Conservation (phyloP, 139 green algal genomes). For the Tetraselmis striata region DNA sequence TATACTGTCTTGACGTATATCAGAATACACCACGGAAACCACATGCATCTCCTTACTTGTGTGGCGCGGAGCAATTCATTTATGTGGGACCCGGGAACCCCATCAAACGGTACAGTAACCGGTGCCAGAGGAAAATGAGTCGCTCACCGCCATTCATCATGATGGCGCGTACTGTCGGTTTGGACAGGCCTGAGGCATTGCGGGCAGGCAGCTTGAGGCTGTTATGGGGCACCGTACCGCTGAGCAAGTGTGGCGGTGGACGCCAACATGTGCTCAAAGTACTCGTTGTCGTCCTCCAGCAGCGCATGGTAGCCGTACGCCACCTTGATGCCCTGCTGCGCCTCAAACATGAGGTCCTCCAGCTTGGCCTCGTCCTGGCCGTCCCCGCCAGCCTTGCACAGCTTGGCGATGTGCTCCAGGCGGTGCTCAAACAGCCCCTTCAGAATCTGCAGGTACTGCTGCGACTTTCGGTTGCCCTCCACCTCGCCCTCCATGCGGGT, state of each 20-base stretch:
- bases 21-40: no score
- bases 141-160: no score
- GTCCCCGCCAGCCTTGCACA: neutral
- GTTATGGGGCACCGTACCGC: no score
- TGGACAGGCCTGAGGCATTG: no score
- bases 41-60: no score
- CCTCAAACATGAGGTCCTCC: neutral
- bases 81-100: no score
- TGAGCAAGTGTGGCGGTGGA: neutral
- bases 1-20: no score
- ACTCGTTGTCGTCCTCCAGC: neutral
- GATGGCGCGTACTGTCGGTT: no score
- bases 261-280: neutral
- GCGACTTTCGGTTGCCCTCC: neutral
- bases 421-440: neutral
- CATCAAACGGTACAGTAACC: no score
- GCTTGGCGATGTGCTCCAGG: neutral
- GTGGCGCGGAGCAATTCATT: no score
- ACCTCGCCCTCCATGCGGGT: neutral
- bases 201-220: no score
- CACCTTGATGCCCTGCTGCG: neutral
- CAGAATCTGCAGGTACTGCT: neutral
- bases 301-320: neutral
- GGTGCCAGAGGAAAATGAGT: no score
- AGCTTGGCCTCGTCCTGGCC: neutral